These are phyloP conservation scores for Yamagishiella unicocca DNA, from an alignment of 139 green algal species.

Conservation along the genomic window DNA sequence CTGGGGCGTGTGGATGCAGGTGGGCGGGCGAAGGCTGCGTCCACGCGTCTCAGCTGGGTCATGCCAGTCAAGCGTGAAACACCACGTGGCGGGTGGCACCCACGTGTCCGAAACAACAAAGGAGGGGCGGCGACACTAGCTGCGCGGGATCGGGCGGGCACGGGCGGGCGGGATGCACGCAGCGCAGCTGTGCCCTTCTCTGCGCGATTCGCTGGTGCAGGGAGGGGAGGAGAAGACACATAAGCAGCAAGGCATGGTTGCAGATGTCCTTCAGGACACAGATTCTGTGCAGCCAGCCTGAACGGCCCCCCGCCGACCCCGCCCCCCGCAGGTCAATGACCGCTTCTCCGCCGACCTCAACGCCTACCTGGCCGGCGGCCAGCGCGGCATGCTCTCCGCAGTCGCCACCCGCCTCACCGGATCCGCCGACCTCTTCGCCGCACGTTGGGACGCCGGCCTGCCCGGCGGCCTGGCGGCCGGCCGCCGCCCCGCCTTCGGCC, in stretches of 20 bases:
- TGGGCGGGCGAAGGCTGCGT: background rate
- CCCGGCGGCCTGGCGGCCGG: conserved; percentile 63
- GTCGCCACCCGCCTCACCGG: conserved; percentile 59
- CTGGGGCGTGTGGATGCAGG: conserved; percentile 67
- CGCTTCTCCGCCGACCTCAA: conserved; percentile 42
- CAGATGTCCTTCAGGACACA: too few species aligned
- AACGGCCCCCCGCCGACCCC: background rate
- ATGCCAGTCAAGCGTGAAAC: background rate
- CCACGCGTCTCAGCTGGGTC: background rate
- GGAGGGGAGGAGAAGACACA: too few species aligned
- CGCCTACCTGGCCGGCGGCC: conserved; percentile 43
- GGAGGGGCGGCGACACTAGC: too few species aligned
- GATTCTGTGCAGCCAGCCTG: too few species aligned
- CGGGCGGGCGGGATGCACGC: too few species aligned
- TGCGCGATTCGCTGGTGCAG: too few species aligned
- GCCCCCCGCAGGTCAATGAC: conserved; percentile 43
- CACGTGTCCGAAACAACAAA: too few species aligned
- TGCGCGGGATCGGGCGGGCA: too few species aligned
- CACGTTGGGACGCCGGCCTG: conserved; percentile 59
- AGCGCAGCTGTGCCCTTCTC: too few species aligned
- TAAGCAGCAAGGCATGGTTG: too few species aligned
- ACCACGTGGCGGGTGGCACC: too few species aligned
- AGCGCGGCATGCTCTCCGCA: conserved; percentile 34
- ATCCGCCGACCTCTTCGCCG: conserved; percentile 68
- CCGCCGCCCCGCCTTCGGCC: conserved; percentile 65